Percentiles rank a stretch among this genome's conserved stretches.
Evolutionary conservation across 495 filamentous ascomycete genomes (phyloP).

Genomic region (Hypoxylon fragiforme): DNA sequence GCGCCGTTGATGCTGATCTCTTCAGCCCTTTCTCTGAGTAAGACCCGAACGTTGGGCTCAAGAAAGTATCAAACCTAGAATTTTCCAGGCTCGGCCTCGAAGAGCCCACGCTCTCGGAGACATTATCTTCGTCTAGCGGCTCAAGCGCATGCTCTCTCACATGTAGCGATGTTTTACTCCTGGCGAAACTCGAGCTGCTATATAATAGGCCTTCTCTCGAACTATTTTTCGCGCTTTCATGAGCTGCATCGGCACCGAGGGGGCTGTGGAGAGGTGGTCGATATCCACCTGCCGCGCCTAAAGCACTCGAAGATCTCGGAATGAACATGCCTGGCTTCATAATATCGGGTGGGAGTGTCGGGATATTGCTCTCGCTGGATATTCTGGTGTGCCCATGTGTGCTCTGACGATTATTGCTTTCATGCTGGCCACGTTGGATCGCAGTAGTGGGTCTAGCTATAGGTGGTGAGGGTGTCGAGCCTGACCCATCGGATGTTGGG

Average conservation of each 20-base stretch:
- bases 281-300: slow-evolving; percentile 54
- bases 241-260: slow-evolving; percentile 44
- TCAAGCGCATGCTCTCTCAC: slow-evolving; percentile 34
- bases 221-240: slow-evolving; percentile 26
- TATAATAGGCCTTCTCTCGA: slow-evolving; percentile 12
- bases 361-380: slow-evolving; percentile 50
- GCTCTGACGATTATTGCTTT: slow-evolving; percentile 20
- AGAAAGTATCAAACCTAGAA: slow-evolving; percentile 38
- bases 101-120: slow-evolving; percentile 27
- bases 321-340: slow-evolving; percentile 39
- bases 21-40: slow-evolving; percentile 46
- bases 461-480: slow-evolving; percentile 50
- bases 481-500: slow-evolving; percentile 59
- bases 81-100: slow-evolving; percentile 35
- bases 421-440: slow-evolving; percentile 34
- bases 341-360: slow-evolving; percentile 33
- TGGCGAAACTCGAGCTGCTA: slow-evolving; percentile 19
- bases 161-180: slow-evolving; percentile 23
- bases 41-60: slow-evolving; percentile 46
- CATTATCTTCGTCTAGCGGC: slow-evolving; percentile 46
- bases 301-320: slow-evolving; percentile 51
- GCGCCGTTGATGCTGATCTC: slow-evolving; percentile 61
- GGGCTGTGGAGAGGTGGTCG: slow-evolving; percentile 45
- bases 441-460: slow-evolving; percentile 42
- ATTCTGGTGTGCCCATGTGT: slow-evolving; percentile 44